Conservation (phyloP, 148 eudicot species). For the Cornus kousa region DNA sequence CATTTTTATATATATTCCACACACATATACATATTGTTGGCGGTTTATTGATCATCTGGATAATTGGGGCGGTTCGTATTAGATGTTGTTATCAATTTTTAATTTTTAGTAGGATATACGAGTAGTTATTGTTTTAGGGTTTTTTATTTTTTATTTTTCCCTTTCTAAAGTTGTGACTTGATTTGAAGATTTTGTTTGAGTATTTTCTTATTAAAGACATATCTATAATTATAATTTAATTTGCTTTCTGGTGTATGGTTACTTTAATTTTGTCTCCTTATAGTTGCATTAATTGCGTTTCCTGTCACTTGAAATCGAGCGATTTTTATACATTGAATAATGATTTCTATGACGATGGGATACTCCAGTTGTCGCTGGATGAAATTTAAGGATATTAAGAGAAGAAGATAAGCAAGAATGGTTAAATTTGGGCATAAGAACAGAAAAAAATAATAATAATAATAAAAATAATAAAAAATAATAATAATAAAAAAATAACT, state of each 20-base stretch:
- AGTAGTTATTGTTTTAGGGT: not conserved
- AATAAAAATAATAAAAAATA: too few species aligned
- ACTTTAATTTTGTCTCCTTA: not conserved
- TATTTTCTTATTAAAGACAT: not conserved
- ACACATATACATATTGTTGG: not conserved
- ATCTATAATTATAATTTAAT: not conserved
- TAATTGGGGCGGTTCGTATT: not conserved
- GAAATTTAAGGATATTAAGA: not conserved
- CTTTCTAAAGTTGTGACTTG: not conserved
- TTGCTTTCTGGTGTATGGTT: not conserved
- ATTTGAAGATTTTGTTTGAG: conserved; percentile 1
- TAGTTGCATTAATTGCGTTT: not conserved
- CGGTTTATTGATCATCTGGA: too few species aligned
- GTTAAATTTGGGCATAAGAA: too few species aligned
- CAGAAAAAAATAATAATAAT: not conserved
- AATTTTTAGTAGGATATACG: not conserved
- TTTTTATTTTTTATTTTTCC: too few species aligned
- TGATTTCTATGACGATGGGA: not conserved
- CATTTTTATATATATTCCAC: not conserved
- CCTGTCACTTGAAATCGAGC: too few species aligned
- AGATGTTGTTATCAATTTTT: not conserved
- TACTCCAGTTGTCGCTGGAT: not conserved
- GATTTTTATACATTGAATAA: not conserved
- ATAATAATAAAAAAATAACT: too few species aligned
- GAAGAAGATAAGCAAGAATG: not conserved